phyloP scores from a whole-genome alignment of 331 rosid species.

The Malus hybrid region DNA sequence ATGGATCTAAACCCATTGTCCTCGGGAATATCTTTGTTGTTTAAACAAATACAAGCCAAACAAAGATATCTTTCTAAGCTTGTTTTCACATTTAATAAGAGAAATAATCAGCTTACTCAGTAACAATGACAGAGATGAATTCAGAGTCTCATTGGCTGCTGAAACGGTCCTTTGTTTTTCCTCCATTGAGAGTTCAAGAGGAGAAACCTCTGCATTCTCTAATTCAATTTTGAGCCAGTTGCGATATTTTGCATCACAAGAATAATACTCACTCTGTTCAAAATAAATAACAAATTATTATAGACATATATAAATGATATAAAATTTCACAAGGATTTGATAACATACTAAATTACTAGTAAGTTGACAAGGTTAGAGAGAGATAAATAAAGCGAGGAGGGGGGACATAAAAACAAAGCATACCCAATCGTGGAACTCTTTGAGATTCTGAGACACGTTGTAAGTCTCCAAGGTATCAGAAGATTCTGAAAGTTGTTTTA shows the following conservation, averaged over 20 bases:
- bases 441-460: constrained; percentile 58
- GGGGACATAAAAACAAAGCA: neutral
- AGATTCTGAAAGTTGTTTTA: constrained; percentile 79
- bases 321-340: neutral
- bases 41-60: constrained; percentile 6
- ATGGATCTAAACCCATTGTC: neutral
- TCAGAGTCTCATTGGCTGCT: constrained; percentile 74
- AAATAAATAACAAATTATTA: neutral
- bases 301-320: neutral
- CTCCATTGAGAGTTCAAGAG: constrained; percentile 57
- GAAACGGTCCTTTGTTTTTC: constrained; percentile 66
- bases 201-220: constrained; percentile 65
- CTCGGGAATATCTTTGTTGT: neutral
- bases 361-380: neutral
- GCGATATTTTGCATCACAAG: constrained; percentile 96
- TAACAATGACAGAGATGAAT: constrained; percentile 61
- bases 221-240: constrained; percentile 89
- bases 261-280: constrained; percentile 78
- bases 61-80: constrained; percentile 5
- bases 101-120: constrained; percentile 47
- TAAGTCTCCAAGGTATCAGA: constrained; percentile 42
- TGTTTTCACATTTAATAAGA: neutral
- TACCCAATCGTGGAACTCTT: constrained; percentile 98
- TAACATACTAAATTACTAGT: neutral
- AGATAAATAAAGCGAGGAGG: neutral